A percentile compares a stretch with the other conserved stretches of the same genome.
These are phyloP conservation scores for Dendrostoma leiphaemia DNA, from an alignment of 2,329 filamentous ascomycete species.

Conservation along the genomic window DNA sequence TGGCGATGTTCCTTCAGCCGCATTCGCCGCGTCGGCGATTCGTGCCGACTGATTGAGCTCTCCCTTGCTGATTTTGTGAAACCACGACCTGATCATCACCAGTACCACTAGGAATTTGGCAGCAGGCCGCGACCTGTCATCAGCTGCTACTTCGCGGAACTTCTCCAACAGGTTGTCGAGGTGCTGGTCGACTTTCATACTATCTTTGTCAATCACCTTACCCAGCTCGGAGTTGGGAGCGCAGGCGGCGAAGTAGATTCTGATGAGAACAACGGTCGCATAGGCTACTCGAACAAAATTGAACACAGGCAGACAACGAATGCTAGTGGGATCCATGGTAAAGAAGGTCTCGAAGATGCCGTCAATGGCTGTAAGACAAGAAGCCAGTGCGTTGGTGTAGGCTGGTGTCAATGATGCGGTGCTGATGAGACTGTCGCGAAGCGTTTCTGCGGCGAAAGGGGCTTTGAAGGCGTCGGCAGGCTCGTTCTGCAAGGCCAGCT, in stretches of 20 bases:
- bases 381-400: conserved; percentile 65
- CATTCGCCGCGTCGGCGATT: conserved; percentile 1
- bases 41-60: conserved; percentile 14
- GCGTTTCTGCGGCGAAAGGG: conserved; percentile 43
- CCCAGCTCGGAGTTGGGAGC: conserved; percentile 64
- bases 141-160: conserved; percentile 62
- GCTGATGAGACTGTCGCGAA: conserved; percentile 40
- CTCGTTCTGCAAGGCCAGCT: conserved; percentile 68
- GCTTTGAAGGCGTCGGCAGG: conserved; percentile 52
- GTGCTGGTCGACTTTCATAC: conserved; percentile 64
- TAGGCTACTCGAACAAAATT: conserved; percentile 72
- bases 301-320: conserved; percentile 68
- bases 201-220: conserved; percentile 65
- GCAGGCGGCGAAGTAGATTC: conserved; percentile 68
- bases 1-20: conserved; percentile 9
- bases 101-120: conserved; percentile 71
- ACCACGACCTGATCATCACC: conserved; percentile 69
- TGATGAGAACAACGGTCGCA: conserved; percentile 69
- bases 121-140: conserved; percentile 63
- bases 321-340: conserved; percentile 53
- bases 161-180: conserved; percentile 69
- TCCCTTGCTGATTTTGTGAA: conserved; percentile 42
- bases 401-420: conserved; percentile 46
- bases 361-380: conserved; percentile 66
- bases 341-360: conserved; percentile 65